Evolutionary conservation across 2,329 filamentous ascomycete species (phyloP), one percentile per base, ranked within the genome.

Genomic region (Epichloe brachyelytri): DNA sequence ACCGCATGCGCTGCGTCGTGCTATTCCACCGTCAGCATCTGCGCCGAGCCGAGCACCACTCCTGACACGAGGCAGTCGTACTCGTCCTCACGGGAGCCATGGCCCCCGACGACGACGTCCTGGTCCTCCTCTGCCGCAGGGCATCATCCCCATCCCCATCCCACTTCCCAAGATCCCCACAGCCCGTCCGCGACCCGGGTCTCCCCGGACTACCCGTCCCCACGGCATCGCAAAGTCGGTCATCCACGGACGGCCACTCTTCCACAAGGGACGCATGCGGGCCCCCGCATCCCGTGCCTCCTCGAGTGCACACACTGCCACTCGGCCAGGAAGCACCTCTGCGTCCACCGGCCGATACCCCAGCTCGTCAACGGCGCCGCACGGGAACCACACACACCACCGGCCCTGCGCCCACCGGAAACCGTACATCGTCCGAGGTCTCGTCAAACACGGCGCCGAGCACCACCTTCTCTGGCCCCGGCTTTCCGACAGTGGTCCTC

Each of bases 1-100:
- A 62, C 59, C 0, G 60, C 54, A 10, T 69, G 62, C 43, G 59
- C 61, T 1, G 54, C 60, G 3, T 59, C 59, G 10, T 61, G 56
- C 46, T 60, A 57, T 46, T 51, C 54, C 33, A 54, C 55, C n/a
- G 38, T 43, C 30, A 43, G 17, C 33, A 15, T 15, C 30, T 34
- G 37, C 15, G 14, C 37, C 7, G 17, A 4, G 8, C 8, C 19
- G 7, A n/a, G n/a, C 3, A 7, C 17, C 4, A 2, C 48, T 8
- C 30, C 33, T n/a, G 4, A 17, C 48, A 15, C 39, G 17, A 19
- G 22, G 11, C 30, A 3, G 3, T 12, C 40, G 2, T 26, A 14
- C 26, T 19, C 17, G 15, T 4, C 26, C 26, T 10, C 26, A 0
- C 26, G 26, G 26, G 26, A 4, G 7, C 26, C 26, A 30, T 30